Percentiles rank a stretch among this genome's conserved stretches.
phyloP scores from a whole-genome alignment of 768 basidiomycete genomes.

The Pleurotus platypus region DNA sequence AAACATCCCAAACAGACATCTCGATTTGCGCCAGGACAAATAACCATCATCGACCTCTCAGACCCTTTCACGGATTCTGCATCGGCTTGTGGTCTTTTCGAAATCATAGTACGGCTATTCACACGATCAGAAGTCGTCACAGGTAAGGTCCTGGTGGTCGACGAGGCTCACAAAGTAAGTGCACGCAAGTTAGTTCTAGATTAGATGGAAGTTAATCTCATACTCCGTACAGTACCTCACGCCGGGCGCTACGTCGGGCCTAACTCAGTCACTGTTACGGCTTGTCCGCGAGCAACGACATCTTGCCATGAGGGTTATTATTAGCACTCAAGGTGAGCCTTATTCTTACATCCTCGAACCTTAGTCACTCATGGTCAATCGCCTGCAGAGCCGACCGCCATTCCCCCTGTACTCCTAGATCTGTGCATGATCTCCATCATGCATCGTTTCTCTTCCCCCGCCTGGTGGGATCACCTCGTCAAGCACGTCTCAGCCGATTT shows the following conservation, averaged over 20 bases:
- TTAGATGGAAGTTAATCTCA: background rate
- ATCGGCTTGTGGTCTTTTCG: constrained; percentile 67
- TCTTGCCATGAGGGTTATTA: constrained; percentile 66
- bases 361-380: background rate
- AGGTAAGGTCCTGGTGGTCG: constrained; percentile 68
- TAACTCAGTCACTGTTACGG: constrained; percentile 55
- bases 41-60: constrained; percentile 69
- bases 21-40: constrained; percentile 54
- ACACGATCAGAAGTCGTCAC: constrained; percentile 55
- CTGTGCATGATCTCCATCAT: constrained; percentile 63
- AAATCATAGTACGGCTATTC: constrained; percentile 64
- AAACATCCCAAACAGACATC: constrained; percentile 1
- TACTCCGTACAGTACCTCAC: constrained; percentile 53
- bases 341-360: no score
- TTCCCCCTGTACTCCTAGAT: constrained; percentile 65
- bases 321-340: constrained; percentile 65
- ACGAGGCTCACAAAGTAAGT: constrained; percentile 71
- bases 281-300: constrained; percentile 71
- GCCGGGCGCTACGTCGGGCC: constrained; percentile 39
- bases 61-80: constrained; percentile 70
- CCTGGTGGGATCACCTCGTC: constrained; percentile 70
- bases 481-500: constrained; percentile 68
- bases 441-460: constrained; percentile 72
- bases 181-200: background rate
- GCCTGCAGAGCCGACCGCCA: constrained; percentile 62